Conservation (phyloP, 495 filamentous ascomycete species). For the Astrothelium subdiscretum region DNA sequence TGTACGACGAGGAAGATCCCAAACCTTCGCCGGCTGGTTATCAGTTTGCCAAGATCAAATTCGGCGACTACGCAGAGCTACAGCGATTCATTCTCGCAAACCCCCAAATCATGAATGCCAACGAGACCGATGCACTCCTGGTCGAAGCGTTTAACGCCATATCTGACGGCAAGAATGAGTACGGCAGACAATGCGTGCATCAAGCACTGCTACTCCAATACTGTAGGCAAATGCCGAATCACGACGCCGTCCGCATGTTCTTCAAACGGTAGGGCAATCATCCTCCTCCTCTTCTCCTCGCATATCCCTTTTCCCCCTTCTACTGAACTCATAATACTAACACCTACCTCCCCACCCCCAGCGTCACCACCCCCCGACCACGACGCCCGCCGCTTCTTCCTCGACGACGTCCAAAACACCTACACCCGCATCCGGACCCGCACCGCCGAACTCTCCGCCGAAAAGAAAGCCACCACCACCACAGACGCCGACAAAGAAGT, state of each 20-base stretch:
- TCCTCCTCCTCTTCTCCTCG: not conserved
- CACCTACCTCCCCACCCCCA: conserved; percentile 25
- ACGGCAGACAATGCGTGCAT: conserved; percentile 82
- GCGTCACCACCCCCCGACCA: conserved; percentile 84
- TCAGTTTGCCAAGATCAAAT: conserved; percentile 66
- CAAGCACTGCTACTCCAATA: conserved; percentile 89
- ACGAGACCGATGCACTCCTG: conserved; percentile 82
- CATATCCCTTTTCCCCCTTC: not conserved
- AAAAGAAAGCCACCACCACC: conserved; percentile 52
- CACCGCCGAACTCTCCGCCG: conserved; percentile 62
- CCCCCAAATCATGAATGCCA: conserved; percentile 67
- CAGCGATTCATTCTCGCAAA: conserved; percentile 64
- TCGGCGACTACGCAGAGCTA: conserved; percentile 59
- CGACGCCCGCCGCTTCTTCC: conserved; percentile 84
- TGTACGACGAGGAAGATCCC: conserved; percentile 26
- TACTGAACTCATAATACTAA: not conserved
- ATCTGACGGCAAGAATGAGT: conserved; percentile 59
- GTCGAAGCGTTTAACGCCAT: conserved; percentile 83
- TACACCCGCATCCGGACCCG: conserved; percentile 70
- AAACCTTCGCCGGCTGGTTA: conserved; percentile 54
- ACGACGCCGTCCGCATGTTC: conserved; percentile 82
- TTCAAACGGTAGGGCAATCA: conserved; percentile 55
- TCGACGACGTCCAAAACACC: conserved; percentile 80
- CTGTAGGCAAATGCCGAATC: conserved; percentile 77
- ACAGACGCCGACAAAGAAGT: conserved; percentile 50